Conservation (phyloP, 306 rosid species). For the Luffa aegyptiaca region DNA sequence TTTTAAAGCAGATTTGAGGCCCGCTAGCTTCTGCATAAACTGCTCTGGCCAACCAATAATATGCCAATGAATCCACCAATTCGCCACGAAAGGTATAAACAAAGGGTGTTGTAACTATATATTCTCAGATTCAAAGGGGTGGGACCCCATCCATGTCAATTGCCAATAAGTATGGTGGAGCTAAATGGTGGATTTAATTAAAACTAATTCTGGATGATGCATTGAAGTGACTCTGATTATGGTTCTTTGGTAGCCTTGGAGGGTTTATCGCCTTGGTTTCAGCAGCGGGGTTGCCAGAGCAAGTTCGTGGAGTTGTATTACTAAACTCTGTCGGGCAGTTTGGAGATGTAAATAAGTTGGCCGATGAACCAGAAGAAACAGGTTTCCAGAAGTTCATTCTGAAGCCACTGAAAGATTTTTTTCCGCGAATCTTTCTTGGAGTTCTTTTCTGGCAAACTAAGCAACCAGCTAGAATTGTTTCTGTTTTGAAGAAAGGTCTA, state of each 20-base stretch:
- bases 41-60: too few relatives aligned
- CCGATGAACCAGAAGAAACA: constrained; percentile 47
- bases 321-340: constrained; percentile 93
- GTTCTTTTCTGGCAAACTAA: constrained; percentile 90
- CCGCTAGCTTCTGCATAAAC: too few relatives aligned
- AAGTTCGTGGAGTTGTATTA: constrained; percentile 62
- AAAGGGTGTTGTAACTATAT: too few relatives aligned
- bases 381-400: constrained; percentile 40
- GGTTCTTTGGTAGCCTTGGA: constrained; percentile 71
- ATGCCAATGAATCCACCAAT: too few relatives aligned
- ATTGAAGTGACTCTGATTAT: not conserved
- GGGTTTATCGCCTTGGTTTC: constrained; percentile 85
- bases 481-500: constrained; percentile 76
- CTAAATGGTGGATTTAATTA: not conserved
- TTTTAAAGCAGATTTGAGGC: too few relatives aligned
- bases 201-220: not conserved
- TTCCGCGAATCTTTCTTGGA: constrained; percentile 77
- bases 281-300: constrained; percentile 61
- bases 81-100: too few relatives aligned
- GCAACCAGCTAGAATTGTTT: constrained; percentile 69
- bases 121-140: too few relatives aligned
- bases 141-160: not conserved
- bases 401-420: constrained; percentile 71
- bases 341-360: constrained; percentile 38
- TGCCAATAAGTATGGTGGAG: not conserved